Evolutionary conservation across 108 stramenopile genomes (phyloP), one percentile per base, ranked within the genome.

Genomic region (Epipyxis sp.): DNA sequence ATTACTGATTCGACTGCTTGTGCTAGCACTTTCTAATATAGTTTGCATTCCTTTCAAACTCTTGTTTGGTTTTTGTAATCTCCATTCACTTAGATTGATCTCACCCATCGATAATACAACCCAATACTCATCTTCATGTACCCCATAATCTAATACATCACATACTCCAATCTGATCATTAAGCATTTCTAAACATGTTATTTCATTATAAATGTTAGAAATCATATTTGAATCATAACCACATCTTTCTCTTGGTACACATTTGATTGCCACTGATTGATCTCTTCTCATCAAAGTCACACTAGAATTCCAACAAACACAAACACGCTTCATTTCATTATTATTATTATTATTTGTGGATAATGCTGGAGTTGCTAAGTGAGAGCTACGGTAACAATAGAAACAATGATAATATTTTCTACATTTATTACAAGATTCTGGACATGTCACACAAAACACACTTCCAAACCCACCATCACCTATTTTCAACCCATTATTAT

Each of bases 101-200:
- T 32, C 3, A 6, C 71, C 71, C 16, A 10, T 13, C 71, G 40
- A 37, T 42, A 74, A 43, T 16, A 74, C 71, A 10, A 74, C 42
- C 71, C 71, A 74, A 57, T 74, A 74, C 71, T 74, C 71, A 74
- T 42, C 42, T 10, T 37, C 71, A 32, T 6, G 6, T 39, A 74
- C 50, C 3, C 71, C 71, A 37, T 54, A 74, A 42, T 74, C 27
- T 42, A 30, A 16, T 32, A 74, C 10, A 6, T 32, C 71, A 42
- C 71, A 74, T 16, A 74, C 71, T 29, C 71, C 71, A 54, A 54
- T 37, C 40, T 32, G 27, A 29, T 27, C 10, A 10, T 46, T 16
- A 10, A 74, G n/a, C 20, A 3, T 3, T 57, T 74, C 32, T 42
- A 74, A 74, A 25, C 13, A 6, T 6, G 71, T 54, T 6, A 74